Conservation (phyloP, 2,329 filamentous ascomycete genomes). For the Epichloe gansuensis region DNA sequence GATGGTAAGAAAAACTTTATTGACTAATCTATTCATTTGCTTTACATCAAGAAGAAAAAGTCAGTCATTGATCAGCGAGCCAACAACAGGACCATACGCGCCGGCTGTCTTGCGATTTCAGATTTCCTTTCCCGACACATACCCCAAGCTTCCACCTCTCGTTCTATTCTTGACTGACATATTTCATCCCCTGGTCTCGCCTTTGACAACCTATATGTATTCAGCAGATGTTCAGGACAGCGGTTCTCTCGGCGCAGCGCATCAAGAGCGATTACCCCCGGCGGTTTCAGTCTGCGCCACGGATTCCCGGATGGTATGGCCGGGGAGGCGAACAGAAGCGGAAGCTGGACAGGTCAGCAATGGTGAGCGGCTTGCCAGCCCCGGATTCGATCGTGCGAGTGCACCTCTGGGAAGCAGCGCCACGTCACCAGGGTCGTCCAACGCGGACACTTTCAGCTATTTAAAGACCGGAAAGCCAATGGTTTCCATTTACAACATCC, state of each 20-base stretch:
- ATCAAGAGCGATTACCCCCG: conserved; percentile 77
- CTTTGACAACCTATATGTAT: conserved; percentile 90
- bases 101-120: conserved; percentile 82
- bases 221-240: conserved; percentile 64
- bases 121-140: conserved; percentile 72
- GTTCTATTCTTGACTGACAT: conserved; percentile 87
- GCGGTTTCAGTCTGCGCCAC: conserved; percentile 80
- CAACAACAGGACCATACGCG: conserved; percentile 66
- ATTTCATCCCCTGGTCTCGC: conserved; percentile 87
- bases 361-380: conserved; percentile 22
- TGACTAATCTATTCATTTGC: too few relatives aligned
- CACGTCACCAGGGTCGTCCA: conserved; percentile 19
- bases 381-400: conserved; percentile 14
- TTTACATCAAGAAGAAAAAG: background rate
- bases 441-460: conserved; percentile 23
- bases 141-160: conserved; percentile 67
- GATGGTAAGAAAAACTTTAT: conserved; percentile 45
- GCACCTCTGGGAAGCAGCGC: conserved; percentile 10
- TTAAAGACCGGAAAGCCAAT: conserved; percentile 29
- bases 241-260: conserved; percentile 70
- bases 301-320: conserved; percentile 86
- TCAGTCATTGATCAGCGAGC: background rate
- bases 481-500: conserved; percentile 51
- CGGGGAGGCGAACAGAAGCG: conserved; percentile 32
- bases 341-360: conserved; percentile 31